phyloP scores from a whole-genome alignment of 2,329 filamentous ascomycete species.

The Exophiala alcalophila region DNA sequence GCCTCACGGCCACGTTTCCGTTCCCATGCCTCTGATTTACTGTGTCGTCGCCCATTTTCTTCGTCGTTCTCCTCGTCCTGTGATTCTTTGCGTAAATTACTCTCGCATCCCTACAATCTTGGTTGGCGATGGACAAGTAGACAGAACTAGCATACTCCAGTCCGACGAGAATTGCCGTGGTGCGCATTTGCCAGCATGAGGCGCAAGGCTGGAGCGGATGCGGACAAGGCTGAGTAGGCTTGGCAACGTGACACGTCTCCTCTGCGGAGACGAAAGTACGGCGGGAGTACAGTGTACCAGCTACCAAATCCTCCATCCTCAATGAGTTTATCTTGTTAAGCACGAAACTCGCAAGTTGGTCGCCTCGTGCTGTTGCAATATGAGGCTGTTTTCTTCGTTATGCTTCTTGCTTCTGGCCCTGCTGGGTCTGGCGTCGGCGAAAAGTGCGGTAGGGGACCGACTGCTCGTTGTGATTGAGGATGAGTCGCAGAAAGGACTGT shows the following conservation, averaged over 20 bases:
- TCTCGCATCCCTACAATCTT: no score
- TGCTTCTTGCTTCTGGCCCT: conserved; percentile 60
- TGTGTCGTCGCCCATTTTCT: no score
- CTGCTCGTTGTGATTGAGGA: conserved; percentile 86
- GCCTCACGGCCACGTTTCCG: no score
- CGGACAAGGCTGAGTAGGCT: conserved; percentile 10
- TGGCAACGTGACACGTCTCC: conserved; percentile 13
- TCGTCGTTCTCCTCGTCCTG: no score
- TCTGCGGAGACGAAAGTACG: neutral
- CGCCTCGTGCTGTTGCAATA: conserved; percentile 43
- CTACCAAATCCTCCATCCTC: neutral
- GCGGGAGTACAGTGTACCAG: neutral
- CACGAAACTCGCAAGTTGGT: conserved; percentile 1
- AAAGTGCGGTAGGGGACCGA: conserved; percentile 74
- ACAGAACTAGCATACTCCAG: no score
- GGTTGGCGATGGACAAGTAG: no score
- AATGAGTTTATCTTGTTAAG: conserved; percentile 14
- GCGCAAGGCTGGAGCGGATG: no score
- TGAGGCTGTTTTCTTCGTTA: conserved; percentile 67
- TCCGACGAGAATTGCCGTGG: no score
- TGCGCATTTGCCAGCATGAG: no score
- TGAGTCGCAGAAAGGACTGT: conserved; percentile 72
- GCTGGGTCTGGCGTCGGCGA: conserved; percentile 65
- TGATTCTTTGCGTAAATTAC: no score
- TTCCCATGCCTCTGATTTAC: conserved; percentile 1